Base-by-base conservation (phyloP, 352 stramenopile species). In the Globisporangium mamillatum region DNA sequence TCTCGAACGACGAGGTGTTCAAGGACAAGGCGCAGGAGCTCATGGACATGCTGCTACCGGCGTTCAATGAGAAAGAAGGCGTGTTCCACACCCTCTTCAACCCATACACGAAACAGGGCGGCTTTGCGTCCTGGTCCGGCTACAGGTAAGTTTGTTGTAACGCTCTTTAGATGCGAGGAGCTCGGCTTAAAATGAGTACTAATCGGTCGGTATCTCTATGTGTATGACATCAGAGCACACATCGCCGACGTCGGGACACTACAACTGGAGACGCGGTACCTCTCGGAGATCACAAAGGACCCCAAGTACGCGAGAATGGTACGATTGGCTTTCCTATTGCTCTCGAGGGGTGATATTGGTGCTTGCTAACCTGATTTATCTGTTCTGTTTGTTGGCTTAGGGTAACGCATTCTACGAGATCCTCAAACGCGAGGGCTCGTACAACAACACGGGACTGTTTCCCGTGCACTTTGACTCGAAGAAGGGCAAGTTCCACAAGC, bases 1-100 rank as follows among this genome's bases (percentile, higher is more conserved):
- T 99, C 36, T 94, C 94, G 20, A 52, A 70, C 1, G 89, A 98
- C 75, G 64, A 58, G 4, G 69, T 95, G 20, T 98, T 99, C 76
- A 89, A 98, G 59, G 75, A 92, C 14, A 97, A 98, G 66, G 97
- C 97, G 14, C 66, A 86, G 34, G 94, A 99, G 74, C 84, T 99
- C 53, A 97, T 94, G 64, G 83, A 97, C 34, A 66, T 93, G 53
- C 76, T 99, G 1, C 69, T 94, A 20, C 86, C 86, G 48, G 90
- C 97, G 5, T 99, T 98, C 72, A 75, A 97, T 44, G 88, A 88
- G 9, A 66, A 80, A 22, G 90, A 91, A 32, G 94, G 96, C 24
- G 89, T 99, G 34, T 98, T 98, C 27, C 94, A 91, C 70, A 91
- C 86, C 20, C 71, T 91, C 32, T 86, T 97, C 27, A 97, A 98